A percentile compares a stretch with the other conserved stretches of the same genome.
phyloP scores from a whole-genome alignment of 257 asterid genomes.

The Lavandula angustifolia region DNA sequence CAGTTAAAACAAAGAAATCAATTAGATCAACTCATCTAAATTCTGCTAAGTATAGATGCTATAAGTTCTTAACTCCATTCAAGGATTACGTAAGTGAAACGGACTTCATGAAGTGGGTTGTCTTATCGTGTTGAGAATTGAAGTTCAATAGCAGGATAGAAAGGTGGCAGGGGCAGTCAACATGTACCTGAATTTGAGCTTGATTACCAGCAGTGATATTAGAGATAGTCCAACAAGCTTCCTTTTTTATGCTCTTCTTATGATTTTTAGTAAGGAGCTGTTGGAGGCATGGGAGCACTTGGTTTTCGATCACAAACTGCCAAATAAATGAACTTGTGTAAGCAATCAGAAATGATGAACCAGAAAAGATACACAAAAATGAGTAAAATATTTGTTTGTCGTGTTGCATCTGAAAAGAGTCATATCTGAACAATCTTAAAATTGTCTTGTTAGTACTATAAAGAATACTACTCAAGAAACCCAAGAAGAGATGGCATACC shows the following conservation, averaged over 20 bases:
- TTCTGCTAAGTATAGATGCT: not conserved
- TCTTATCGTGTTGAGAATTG: slow-evolving; percentile 4
- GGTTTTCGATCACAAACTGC: slow-evolving; percentile 70
- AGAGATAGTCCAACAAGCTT: slow-evolving; percentile 93
- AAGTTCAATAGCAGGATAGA: not conserved
- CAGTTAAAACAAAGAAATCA: slow-evolving; percentile 1
- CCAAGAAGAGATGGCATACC: slow-evolving; percentile 3
- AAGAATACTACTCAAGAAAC: not conserved
- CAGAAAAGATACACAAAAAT: not conserved
- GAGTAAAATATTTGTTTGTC: not conserved
- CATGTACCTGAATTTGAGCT: slow-evolving; percentile 74
- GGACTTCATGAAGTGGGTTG: not conserved
- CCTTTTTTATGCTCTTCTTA: slow-evolving; percentile 87
- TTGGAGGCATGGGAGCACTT: slow-evolving; percentile 56
- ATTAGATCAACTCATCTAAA: not conserved
- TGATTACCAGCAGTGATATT: slow-evolving; percentile 89
- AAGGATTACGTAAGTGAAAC: not conserved
- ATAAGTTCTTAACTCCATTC: slow-evolving; percentile 12
- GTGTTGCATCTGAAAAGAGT: not conserved
- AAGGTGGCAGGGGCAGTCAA: not conserved
- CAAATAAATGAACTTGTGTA: slow-evolving; percentile 24
- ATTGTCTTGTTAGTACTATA: slow-evolving; percentile 6
- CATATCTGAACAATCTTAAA: not conserved
- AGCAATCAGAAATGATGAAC: slow-evolving; percentile 24
- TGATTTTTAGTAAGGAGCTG: slow-evolving; percentile 67